Evolutionary conservation across 2,329 filamentous ascomycete species (phyloP).

Genomic region (Sporothrix curviconia): DNA sequence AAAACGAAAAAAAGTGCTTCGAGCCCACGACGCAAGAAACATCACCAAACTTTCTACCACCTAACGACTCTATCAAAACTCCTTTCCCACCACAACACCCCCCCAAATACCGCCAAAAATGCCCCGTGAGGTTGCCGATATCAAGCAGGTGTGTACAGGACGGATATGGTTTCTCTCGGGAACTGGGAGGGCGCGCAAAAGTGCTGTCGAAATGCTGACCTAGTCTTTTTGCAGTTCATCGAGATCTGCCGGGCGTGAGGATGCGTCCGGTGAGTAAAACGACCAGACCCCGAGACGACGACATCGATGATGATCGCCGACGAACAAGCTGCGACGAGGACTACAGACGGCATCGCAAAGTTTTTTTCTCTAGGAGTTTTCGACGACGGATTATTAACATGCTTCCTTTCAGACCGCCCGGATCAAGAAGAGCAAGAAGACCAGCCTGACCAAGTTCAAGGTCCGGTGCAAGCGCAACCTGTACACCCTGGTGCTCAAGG

Average conservation of each 20-base stretch:
- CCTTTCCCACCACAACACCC: constrained; percentile 19
- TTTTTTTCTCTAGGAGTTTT: too few relatives aligned
- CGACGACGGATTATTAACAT: constrained; percentile 19
- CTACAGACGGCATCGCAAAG: too few relatives aligned
- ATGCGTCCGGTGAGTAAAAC: constrained; percentile 88
- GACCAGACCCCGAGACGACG: background rate
- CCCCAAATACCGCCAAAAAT: constrained; percentile 60
- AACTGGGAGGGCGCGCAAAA: background rate
- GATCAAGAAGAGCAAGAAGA: constrained; percentile 93
- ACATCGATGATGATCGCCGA: background rate
- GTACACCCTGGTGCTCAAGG: constrained; percentile 98
- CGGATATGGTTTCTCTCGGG: background rate
- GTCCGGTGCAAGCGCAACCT: constrained; percentile 94
- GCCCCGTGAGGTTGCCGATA: constrained; percentile 96
- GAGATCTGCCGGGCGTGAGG: constrained; percentile 99
- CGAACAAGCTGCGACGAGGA: constrained; percentile 11
- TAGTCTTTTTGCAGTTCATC: constrained; percentile 65
- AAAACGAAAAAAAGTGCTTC: constrained; percentile 1
- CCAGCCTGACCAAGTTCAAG: constrained; percentile 99
- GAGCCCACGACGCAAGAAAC: background rate
- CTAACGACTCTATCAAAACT: constrained; percentile 17
- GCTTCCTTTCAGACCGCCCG: constrained; percentile 58
- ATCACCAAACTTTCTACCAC: constrained; percentile 19
- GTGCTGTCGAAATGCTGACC: constrained; percentile 8
- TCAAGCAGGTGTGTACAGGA: constrained; percentile 64